Evolutionary conservation across 331 rosid species (phyloP), one percentile per base, ranked within the genome.

Genomic region (Arachis monticola): DNA sequence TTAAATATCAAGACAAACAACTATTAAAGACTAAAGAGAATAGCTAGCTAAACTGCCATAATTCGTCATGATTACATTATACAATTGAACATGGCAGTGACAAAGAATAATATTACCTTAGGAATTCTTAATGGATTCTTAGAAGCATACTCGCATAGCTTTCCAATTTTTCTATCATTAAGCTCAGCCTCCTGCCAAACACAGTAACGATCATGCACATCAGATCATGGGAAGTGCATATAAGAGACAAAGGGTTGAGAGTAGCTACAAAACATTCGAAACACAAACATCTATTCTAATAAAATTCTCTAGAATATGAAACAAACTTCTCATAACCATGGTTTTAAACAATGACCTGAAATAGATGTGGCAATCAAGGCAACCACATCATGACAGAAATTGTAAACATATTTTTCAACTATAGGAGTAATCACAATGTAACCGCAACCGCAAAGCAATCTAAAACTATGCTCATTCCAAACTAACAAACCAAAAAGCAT

Each of bases 101-200:
- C 41, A 41, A 73, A 73, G 51, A 22, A 73, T 51, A 46, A 12
- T 10, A 64, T 77, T 75, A 93, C 98, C 91, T 93, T 88, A 68
- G 98, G 98, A 76, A 93, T 88, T 57, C 98, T 87, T 83, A 93
- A 60, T 0, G 96, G 97, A 61, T 93, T 93, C 84, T 89, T 91
- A 12, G 91, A 79, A 69, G 93, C 98, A 83, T 93, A 93, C 40
- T 88, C 98, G 44, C 98, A 88, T 50, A 93, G 93, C 80, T 93
- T 93, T 60, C 83, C 91, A 70, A 93, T 87, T 83, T 91, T 91
- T 60, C 97, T 84, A 72, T 91, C 98, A 74, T 89, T 88, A 60
- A 84, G 89, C 76, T 87, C 93, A 83, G 88, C 96, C 44, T 86
- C 91, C 98, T 93, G 91, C 73, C 59, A 81, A 65, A 45, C 64